A percentile compares a stretch with the other conserved stretches of the same genome.
phyloP scores from a whole-genome alignment of 2,329 filamentous ascomycete genomes.

The Cladosporium cucumerinum region DNA sequence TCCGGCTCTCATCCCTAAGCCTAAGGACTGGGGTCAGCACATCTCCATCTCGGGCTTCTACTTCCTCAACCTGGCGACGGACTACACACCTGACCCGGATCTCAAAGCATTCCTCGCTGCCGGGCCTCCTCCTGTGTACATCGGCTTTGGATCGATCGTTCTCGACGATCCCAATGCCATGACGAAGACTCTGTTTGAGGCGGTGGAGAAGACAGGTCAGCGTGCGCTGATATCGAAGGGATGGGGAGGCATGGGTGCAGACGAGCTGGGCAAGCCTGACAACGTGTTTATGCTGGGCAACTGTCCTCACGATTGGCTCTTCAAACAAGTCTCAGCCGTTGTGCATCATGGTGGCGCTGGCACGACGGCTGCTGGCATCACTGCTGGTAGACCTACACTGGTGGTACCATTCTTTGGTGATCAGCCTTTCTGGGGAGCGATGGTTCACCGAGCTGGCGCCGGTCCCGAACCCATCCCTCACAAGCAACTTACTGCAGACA shows the following conservation, averaged over 20 bases:
- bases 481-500: conserved; percentile 43
- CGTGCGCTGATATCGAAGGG: conserved; percentile 55
- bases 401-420: conserved; percentile 59
- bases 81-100: conserved; percentile 63
- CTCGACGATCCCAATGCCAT: conserved; percentile 71
- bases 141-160: conserved; percentile 80
- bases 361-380: conserved; percentile 55
- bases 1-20: conserved; percentile 73
- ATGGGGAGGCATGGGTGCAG: conserved; percentile 49
- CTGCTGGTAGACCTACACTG: conserved; percentile 50
- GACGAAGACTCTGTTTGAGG: conserved; percentile 69
- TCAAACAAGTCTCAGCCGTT: conserved; percentile 53
- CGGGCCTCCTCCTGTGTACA: conserved; percentile 72
- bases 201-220: conserved; percentile 53
- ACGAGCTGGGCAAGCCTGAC: conserved; percentile 38
- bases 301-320: conserved; percentile 58
- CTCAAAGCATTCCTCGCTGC: conserved; percentile 63
- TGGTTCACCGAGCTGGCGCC: conserved; percentile 50
- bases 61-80: conserved; percentile 66
- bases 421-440: conserved; percentile 55
- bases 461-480: conserved; percentile 49
- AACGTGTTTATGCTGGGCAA: conserved; percentile 53
- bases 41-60: conserved; percentile 75
- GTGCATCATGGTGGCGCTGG: conserved; percentile 60
- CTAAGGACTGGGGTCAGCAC: conserved; percentile 69